Evolutionary conservation across 345 rosid genomes (phyloP), one percentile per base, ranked within the genome.

Genomic region (Stellera chamaejasme): DNA sequence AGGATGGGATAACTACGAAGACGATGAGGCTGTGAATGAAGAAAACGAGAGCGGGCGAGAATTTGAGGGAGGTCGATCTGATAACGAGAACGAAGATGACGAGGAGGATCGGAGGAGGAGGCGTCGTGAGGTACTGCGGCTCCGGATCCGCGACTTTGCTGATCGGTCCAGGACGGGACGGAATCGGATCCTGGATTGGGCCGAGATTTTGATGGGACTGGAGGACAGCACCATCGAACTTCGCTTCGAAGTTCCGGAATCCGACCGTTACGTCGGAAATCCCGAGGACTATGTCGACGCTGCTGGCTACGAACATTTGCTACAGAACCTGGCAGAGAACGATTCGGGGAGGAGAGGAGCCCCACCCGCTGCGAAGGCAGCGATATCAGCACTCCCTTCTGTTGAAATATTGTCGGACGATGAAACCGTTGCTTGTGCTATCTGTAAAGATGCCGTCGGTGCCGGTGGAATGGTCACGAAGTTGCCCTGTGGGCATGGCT

Each of bases 141-240:
- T 71, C 10, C 75, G 76, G 58, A 68, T 78, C 70, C 75, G 79
- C 3, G 83, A 78, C 56, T 61, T 67, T 13, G 76, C 85, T 28
- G 68, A 76, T n/a, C 66, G 80, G 43, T 56, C 79, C 2, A 67
- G 87, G 55, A 67, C 77, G n/a, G 83, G 90, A n/a, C 59, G 87
- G 11, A 86, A 81, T 59, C 72, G 88, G 65, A 81, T 81, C 66
- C 83, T 81, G 2, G 88, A 81, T 48, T 81, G 84, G 90, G 81
- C 84, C 12, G 90, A 76, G 84, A 78, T 83, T 45, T 50, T 78
- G 43, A 76, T 83, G 90, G 90, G 83, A 11, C 64, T 83, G 39
- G 90, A 79, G 50, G 87, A 83, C 50, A 83, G 75, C 48, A 79
- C 89, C 11, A 75, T 80, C n/a, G 87, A 85, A 27, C 67, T 85